These are phyloP conservation scores for Heterobasidion occidentale DNA, from an alignment of 1,284 basidiomycete species.

Conservation along the genomic window DNA sequence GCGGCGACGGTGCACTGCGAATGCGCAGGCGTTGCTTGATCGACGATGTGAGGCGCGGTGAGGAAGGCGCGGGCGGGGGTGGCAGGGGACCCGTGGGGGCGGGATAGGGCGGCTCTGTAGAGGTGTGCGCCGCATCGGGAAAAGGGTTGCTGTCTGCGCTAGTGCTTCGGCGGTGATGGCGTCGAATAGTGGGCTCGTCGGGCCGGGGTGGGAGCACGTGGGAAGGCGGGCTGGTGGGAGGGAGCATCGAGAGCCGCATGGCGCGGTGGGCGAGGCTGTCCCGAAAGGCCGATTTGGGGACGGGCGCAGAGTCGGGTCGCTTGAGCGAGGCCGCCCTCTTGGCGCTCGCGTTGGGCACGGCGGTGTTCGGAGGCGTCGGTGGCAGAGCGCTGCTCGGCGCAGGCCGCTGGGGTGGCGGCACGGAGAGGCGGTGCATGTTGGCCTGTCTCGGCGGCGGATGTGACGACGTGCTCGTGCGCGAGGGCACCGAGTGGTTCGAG, in stretches of 20 bases:
- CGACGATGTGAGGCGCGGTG: conserved; percentile 29
- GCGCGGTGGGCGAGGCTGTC: conserved; percentile 45
- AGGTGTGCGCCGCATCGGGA: too few relatives aligned
- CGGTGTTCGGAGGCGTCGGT: conserved; percentile 38
- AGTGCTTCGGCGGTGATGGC: too few relatives aligned
- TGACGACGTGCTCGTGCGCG: neutral
- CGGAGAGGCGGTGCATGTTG: conserved; percentile 36
- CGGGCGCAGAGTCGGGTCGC: neutral
- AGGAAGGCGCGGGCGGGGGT: conserved; percentile 5
- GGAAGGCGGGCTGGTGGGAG: conserved; percentile 52
- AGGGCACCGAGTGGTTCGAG: conserved; percentile 37
- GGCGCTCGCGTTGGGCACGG: conserved; percentile 2
- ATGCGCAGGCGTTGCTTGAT: conserved; percentile 31
- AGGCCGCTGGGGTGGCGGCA: conserved; percentile 62
- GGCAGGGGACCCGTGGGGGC: too few relatives aligned
- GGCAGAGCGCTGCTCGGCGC: conserved; percentile 62
- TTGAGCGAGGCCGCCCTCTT: neutral
- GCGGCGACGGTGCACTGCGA: conserved; percentile 42
- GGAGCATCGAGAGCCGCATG: conserved; percentile 50
- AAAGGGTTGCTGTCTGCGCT: too few relatives aligned
- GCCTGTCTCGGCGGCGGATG: neutral
- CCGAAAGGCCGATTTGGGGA: neutral
- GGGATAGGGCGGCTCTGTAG: too few relatives aligned
- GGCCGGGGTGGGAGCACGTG: conserved; percentile 49
- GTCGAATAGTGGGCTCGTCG: conserved; percentile 29